These are phyloP conservation scores for Novymonas esmeraldas DNA, from an alignment of 208 protist species.

Conservation along the genomic window DNA sequence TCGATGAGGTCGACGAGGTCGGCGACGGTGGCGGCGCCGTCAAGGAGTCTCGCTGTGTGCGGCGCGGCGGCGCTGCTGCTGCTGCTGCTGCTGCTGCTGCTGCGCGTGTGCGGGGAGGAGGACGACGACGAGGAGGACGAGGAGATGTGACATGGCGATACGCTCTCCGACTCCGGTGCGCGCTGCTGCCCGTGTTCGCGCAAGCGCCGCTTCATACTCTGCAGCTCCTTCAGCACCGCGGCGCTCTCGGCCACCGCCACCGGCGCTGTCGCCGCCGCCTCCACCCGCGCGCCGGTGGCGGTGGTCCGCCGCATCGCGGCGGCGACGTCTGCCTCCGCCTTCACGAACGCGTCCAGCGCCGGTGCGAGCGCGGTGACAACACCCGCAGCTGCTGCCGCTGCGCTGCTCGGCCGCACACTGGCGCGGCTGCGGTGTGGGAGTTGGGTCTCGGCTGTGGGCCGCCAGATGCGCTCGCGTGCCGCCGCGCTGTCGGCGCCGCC, in stretches of 20 bases:
- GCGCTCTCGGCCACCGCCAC: slow-evolving; percentile 23
- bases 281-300: background rate
- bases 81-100: background rate
- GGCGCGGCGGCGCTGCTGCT: background rate
- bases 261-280: background rate
- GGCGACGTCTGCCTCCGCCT: slow-evolving; percentile 14
- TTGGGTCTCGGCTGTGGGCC: slow-evolving; percentile 2
- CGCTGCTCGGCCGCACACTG: too few species aligned
- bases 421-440: too few species aligned
- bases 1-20: background rate
- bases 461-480: slow-evolving; percentile 3
- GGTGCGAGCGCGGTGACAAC: background rate
- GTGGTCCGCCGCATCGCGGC: slow-evolving; percentile 1
- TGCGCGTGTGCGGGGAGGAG: background rate
- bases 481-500: background rate
- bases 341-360: slow-evolving; percentile 16
- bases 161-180: background rate
- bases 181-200: slow-evolving; percentile 1
- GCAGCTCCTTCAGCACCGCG: slow-evolving; percentile 23
- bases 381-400: background rate
- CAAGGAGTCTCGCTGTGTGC: too few species aligned
- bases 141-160: slow-evolving; percentile 27
- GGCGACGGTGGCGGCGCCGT: too few species aligned
- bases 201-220: slow-evolving; percentile 18
- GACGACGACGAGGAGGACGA: slow-evolving; percentile 3